A percentile compares a stretch with the other conserved stretches of the same genome.
phyloP scores from a whole-genome alignment of 805 yeast genomes.

The Martiniozyma abietophila region DNA sequence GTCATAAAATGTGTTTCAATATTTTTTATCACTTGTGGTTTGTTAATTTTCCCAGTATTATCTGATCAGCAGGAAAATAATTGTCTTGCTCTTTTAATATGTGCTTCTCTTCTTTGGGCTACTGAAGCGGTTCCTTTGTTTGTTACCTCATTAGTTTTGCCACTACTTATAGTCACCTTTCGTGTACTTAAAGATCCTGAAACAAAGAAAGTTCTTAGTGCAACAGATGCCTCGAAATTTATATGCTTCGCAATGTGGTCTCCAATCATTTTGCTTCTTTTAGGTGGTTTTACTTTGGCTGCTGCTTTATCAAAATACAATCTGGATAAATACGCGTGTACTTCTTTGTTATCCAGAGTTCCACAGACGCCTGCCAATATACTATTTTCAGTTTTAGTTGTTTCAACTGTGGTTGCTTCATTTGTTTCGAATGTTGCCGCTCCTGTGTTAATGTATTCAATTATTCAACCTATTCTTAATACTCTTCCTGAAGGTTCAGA shows the following conservation, averaged over 20 bases:
- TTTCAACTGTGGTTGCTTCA: constrained; percentile 80
- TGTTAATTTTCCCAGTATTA: constrained; percentile 49
- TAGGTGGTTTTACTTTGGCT: constrained; percentile 93
- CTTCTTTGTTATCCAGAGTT: constrained; percentile 69
- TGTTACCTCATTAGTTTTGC: constrained; percentile 78
- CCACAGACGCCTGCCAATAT: constrained; percentile 80
- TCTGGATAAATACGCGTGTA: constrained; percentile 78
- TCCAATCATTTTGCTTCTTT: constrained; percentile 76
- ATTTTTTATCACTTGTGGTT: constrained; percentile 35
- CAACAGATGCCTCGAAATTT: constrained; percentile 65
- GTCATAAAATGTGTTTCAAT: constrained; percentile 40
- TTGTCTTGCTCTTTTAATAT: constrained; percentile 75
- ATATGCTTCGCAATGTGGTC: constrained; percentile 91
- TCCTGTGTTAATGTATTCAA: constrained; percentile 86
- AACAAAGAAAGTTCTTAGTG: constrained; percentile 41
- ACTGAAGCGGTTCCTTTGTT: constrained; percentile 90
- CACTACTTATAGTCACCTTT: constrained; percentile 67
- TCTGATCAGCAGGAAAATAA: constrained; percentile 55
- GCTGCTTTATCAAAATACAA: constrained; percentile 90
- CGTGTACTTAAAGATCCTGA: constrained; percentile 55
- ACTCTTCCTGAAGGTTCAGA: constrained; percentile 71
- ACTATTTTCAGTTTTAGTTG: constrained; percentile 72
- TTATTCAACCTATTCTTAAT: constrained; percentile 81
- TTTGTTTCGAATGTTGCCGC: constrained; percentile 98
- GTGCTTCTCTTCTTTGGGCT: constrained; percentile 89